Base-by-base conservation (phyloP, 768 basidiomycete species). In the Aureoboletus auriporus region DNA sequence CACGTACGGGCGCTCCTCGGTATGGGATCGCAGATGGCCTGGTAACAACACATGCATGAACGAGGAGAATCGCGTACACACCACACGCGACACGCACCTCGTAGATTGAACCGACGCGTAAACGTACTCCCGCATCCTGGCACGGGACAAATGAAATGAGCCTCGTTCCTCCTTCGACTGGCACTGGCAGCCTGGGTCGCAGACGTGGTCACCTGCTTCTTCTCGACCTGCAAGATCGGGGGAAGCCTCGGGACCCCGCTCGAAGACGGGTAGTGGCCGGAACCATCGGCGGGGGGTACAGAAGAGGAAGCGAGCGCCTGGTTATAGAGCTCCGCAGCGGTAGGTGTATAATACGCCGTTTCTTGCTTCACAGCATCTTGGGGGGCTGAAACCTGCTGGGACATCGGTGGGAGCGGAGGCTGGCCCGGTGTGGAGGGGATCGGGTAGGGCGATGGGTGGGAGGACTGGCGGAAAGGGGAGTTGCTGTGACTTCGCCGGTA, bases 111-210 rank as follows among this genome's bases (percentile, higher is more conserved):
- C 48, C 89, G 79, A 64, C 90, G 82, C 60, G 93, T 97, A 69
- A 97, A 97, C n/a, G 93, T 95, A 67, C 90, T 93, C 39, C 91
- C 92, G 71, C 93, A 97, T 11, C 92, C 93, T 9, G 91, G 89
- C 13, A 97, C 91, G 5, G 94, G 93, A 69, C 93, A 97, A 51
- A 84, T 78, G 68, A 95, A 96, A 59, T 90, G 83, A 0, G 93
- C 93, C 64, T 93, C 90, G 62, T 93, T 94, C 59, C 91, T 77
- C 42, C 93, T 75, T 46, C 93, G 76, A 65, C 87, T 93, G 44
- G 89, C 89, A 64, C 90, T 93, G 11, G 93, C 93, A 3, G 88
- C 77, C 67, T 94, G 92, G 1, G 93, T 97, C 23, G 93, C 93
- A 13, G 86, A 86, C 17, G 93, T 95, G 36, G 93, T 97, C 29